Base-by-base conservation (phyloP, 495 filamentous ascomycete genomes). In the Penicillium flavigenum region DNA sequence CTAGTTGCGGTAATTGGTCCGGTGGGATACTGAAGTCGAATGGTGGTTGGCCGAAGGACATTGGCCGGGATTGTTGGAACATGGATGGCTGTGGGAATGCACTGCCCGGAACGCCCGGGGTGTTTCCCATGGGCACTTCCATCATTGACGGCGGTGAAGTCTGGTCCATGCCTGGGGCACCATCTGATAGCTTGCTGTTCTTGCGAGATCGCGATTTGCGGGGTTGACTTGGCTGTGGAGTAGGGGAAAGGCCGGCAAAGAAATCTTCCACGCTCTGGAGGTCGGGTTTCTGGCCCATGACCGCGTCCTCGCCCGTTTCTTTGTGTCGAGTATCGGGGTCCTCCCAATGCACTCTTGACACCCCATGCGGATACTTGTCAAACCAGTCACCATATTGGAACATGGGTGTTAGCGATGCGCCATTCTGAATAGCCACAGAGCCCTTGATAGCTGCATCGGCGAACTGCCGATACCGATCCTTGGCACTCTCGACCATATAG, bases 311-410 rank as follows among this genome's bases (percentile, higher is more conserved):
- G 27, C 86, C 87, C 8, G 83, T 86, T 59, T 91, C 86, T 63
- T 87, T 87, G 68, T 68, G 82, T 77, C 82, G 81, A 1, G 77
- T 74, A 38, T 85, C 86, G 0, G 90, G 87, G 59, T 92, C 90
- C 61, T 92, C 88, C 73, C 88, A 94, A 70, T 94, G 88, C 10
- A 86, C 78, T 51, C 87, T 81, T 27, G 90, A 89, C 20, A 97
- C 90, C 11, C 94, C 94, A 63, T 94, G 90, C 1, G 94, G 94
- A 73, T 97, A 97, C 61, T 90, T 86, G 66, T 92, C 86, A 65
- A 97, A 97, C 94, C 94, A 98, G 71, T 98, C 94, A 36, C 92
- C 92, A 63, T 98, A 98, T 66, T 97, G 93, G 75, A 96, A 92
- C 69, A 96, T 90, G 12, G 76, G 73, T 2, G 82, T 74, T 11